These are phyloP conservation scores for Zymoseptoria ardabiliae DNA, from an alignment of 2,329 filamentous ascomycete genomes.

Conservation along the genomic window DNA sequence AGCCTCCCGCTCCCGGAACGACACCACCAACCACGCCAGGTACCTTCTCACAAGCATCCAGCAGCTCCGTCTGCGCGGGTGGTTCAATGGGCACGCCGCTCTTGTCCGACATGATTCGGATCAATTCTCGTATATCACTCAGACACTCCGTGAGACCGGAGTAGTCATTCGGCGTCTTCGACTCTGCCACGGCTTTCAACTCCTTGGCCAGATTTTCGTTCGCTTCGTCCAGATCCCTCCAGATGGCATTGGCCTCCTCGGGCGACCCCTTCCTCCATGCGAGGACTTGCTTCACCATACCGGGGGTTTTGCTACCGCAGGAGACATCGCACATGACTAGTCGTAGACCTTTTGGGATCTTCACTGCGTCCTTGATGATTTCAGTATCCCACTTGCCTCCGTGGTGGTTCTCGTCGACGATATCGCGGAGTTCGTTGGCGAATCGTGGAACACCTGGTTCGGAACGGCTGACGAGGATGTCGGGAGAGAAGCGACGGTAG, in stretches of 20 bases:
- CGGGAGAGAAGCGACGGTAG: constrained; percentile 87
- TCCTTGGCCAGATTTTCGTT: constrained; percentile 65
- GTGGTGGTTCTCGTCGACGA: constrained; percentile 55
- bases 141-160: constrained; percentile 47
- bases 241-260: constrained; percentile 60
- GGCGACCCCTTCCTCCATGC: constrained; percentile 65
- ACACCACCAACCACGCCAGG: constrained; percentile 84
- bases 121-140: constrained; percentile 48
- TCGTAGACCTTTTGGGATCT: constrained; percentile 64
- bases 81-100: constrained; percentile 87
- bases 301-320: constrained; percentile 84
- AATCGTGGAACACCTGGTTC: constrained; percentile 63
- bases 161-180: constrained; percentile 39
- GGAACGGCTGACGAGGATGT: constrained; percentile 59
- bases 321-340: constrained; percentile 94
- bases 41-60: constrained; percentile 66
- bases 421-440: constrained; percentile 52
- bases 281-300: constrained; percentile 91
- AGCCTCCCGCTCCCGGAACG: constrained; percentile 89
- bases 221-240: constrained; percentile 63
- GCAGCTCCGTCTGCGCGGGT: constrained; percentile 69
- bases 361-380: constrained; percentile 61
- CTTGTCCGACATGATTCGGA: constrained; percentile 66
- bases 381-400: constrained; percentile 66
- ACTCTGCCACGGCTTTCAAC: constrained; percentile 48